Evolutionary conservation across 2,329 filamentous ascomycete species (phyloP).

Genomic region (Claviceps sp.): DNA sequence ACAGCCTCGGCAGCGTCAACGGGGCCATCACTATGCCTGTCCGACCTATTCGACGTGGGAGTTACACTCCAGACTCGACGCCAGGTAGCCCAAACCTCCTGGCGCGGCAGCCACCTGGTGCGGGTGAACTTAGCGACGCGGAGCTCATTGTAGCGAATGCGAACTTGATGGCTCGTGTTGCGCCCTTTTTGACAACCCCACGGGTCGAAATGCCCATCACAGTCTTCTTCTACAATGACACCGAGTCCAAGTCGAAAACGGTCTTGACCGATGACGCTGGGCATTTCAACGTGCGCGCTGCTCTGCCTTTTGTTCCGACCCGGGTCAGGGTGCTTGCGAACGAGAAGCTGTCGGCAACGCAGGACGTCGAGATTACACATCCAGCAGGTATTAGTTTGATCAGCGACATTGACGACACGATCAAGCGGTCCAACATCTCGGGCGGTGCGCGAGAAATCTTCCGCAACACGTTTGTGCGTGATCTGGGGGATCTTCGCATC

Average conservation of each 20-base stretch:
- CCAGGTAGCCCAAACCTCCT: constrained; percentile 30
- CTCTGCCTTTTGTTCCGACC: constrained; percentile 81
- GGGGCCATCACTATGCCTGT: constrained; percentile 6
- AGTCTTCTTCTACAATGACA: constrained; percentile 87
- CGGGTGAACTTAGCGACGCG: constrained; percentile 53
- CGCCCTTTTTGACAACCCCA: constrained; percentile 80
- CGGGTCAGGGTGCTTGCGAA: constrained; percentile 78
- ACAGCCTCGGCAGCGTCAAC: constrained; percentile 18
- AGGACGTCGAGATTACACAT: constrained; percentile 65
- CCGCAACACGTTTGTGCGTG: constrained; percentile 85
- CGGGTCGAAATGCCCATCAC: constrained; percentile 67
- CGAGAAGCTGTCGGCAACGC: constrained; percentile 69
- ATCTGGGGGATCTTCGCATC: constrained; percentile 67
- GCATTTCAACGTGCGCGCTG: constrained; percentile 70
- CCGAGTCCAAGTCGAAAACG: constrained; percentile 68
- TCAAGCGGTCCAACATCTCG: constrained; percentile 87
- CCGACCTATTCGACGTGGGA: constrained; percentile 17
- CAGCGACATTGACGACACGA: constrained; percentile 94
- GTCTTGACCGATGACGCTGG: constrained; percentile 78
- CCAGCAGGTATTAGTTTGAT: constrained; percentile 78
- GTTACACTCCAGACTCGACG: constrained; percentile 23
- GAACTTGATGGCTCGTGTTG: constrained; percentile 75
- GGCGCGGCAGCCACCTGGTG: constrained; percentile 21
- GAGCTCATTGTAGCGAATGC: constrained; percentile 71
- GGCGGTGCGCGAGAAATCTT: constrained; percentile 87